Evolutionary conservation across 1,284 basidiomycete species (phyloP).

Genomic region (Ustilago esculenta): DNA sequence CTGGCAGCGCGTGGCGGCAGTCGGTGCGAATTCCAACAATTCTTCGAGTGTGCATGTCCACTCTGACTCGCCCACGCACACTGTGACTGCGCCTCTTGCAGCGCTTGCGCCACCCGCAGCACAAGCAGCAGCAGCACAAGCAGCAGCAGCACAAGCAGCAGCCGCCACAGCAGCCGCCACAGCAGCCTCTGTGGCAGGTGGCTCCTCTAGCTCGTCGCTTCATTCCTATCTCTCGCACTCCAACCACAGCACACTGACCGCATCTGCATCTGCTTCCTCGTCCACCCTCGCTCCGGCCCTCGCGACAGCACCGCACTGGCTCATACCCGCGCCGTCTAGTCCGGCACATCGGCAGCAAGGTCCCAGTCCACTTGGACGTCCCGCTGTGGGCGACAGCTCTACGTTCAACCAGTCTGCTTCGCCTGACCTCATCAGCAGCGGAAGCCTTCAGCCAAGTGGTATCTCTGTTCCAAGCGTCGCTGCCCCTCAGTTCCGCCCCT

Average conservation of each 20-base stretch:
- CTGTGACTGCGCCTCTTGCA: neutral
- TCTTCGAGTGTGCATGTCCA: conserved; percentile 12
- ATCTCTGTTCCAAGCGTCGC: neutral
- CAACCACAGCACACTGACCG: conserved; percentile 2
- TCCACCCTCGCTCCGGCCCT: conserved; percentile 1
- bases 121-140: too few relatives aligned
- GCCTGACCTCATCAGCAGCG: conserved; percentile 2
- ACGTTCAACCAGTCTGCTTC: neutral
- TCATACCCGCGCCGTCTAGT: conserved; percentile 7
- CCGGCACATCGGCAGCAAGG: conserved; percentile 8
- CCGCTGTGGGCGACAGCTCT: conserved; percentile 4
- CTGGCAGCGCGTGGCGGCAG: conserved; percentile 6
- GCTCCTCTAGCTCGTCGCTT: conserved; percentile 20
- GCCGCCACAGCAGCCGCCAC: too few relatives aligned
- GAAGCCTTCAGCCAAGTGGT: conserved; percentile 1
- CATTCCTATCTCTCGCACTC: conserved; percentile 9
- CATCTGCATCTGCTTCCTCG: conserved; percentile 9
- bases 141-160: too few relatives aligned
- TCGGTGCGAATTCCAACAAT: conserved; percentile 5
- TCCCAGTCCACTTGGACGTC: conserved; percentile 6
- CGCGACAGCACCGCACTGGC: conserved; percentile 11
- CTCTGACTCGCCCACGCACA: conserved; percentile 7
- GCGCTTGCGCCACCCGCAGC: conserved; percentile 19
- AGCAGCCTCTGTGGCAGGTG: too few relatives aligned
- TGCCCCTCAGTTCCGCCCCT: conserved; percentile 9